A percentile compares a stretch with the other conserved stretches of the same genome.
phyloP scores from a whole-genome alignment of 2,329 filamentous ascomycete species.

The Xylariaceae sp. region DNA sequence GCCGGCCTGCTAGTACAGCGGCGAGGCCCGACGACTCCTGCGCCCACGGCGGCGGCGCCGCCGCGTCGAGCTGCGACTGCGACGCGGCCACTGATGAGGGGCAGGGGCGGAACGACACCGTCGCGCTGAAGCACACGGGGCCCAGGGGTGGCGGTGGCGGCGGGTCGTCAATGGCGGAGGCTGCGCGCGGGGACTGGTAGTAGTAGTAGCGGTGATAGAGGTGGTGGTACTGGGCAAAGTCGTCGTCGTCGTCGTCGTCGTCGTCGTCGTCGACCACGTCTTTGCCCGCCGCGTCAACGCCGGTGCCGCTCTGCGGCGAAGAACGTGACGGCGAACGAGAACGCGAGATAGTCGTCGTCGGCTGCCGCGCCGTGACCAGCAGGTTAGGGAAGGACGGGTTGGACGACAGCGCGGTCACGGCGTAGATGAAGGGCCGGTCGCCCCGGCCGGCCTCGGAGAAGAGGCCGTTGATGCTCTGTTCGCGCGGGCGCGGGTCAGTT shows the following conservation, averaged over 20 bases:
- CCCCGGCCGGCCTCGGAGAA: conserved; percentile 40
- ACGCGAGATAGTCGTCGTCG: no score
- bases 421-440: conserved; percentile 47
- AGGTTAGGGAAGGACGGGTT: conserved; percentile 43
- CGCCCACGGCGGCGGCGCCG: conserved; percentile 33
- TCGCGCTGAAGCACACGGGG: conserved; percentile 40
- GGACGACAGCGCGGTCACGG: conserved; percentile 35
- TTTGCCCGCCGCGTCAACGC: conserved; percentile 13
- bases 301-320: conserved; percentile 28
- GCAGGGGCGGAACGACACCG: conserved; percentile 45
- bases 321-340: no score
- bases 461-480: conserved; percentile 48
- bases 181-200: no score
- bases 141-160: conserved; percentile 31
- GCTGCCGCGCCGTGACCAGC: conserved; percentile 41
- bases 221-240: no score
- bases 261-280: no score
- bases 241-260: no score
- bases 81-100: conserved; percentile 7
- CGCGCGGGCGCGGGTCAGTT: not conserved
- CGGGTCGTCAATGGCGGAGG: not conserved
- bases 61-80: conserved; percentile 27
- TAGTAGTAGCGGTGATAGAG: no score
- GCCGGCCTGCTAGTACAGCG: no score
- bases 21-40: conserved; percentile 37